Evolutionary conservation across 345 rosid genomes (phyloP), one percentile per base, ranked within the genome.

Genomic region (Toxicodendron radicans): DNA sequence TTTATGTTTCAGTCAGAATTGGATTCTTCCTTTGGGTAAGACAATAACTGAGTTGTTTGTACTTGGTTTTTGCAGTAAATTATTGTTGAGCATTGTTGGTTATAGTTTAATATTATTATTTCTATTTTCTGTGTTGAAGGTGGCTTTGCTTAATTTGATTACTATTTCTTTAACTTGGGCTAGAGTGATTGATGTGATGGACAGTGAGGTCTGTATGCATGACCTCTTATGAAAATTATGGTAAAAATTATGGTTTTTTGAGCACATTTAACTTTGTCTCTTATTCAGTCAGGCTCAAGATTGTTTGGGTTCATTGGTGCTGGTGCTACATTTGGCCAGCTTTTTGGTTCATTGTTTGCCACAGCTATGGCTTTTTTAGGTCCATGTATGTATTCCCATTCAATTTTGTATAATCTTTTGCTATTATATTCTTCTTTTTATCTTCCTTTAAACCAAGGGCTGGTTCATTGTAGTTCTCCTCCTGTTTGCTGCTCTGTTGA

Each of bases 141-240:
- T 94, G 79, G 92, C 95, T 52, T 79, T 94, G 82, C 97, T 94
- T 75, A 94, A 94, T 82, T 90, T 94, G 62, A 89, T 94, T 0
- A 90, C 98, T 58, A 94, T 92, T 66, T 94, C 98, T 72, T 92
- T 97, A 64, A 94, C 98, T 20, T 94, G 98, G 98, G 97, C 97
- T 70, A 89, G 98, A 79, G 80, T 92, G 64, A 94, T 94, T 74
- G 97, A 94, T 79, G 90, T 92, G 62, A 92, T 92, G 97, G 97
- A 92, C 78, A 86, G 73, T 61, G 98, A 94, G 97, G 98, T 94
- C 75, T 73, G 85, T 72, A 46, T 68, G 52, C 72, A 1, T 24
- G 8, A 24, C 41, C 45, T 49, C 23, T 72, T 75, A 7, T 17
- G 20, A 57, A 56, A 73, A 13, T 49, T 66, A 2, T 65, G 51